These are phyloP conservation scores for Blumeria graminis DNA, from an alignment of 2,329 filamentous ascomycete genomes.

Conservation along the genomic window DNA sequence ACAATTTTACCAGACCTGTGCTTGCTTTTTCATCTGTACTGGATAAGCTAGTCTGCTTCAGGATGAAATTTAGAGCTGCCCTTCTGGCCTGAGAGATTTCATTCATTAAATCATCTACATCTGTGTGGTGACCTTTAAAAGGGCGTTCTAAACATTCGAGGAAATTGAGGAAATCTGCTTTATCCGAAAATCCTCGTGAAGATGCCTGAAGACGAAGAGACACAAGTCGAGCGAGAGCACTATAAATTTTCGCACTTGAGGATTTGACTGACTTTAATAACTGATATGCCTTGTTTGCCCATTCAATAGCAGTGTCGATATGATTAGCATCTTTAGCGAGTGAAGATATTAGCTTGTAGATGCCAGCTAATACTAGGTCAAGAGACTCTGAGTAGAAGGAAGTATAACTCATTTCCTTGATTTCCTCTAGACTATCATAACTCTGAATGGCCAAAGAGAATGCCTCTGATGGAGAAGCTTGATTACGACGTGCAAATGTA, in stretches of 20 bases:
- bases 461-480: slow-evolving; percentile 5
- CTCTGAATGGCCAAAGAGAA: slow-evolving; percentile 8
- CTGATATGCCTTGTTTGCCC: slow-evolving; percentile 23
- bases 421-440: slow-evolving; percentile 7
- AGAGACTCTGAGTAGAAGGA: slow-evolving; percentile 4
- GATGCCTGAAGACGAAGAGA: slow-evolving; percentile 26
- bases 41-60: slow-evolving; percentile 6
- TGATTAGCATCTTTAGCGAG: slow-evolving; percentile 22
- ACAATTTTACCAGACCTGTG: slow-evolving; percentile 16
- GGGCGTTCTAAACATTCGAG: slow-evolving; percentile 30
- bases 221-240: slow-evolving; percentile 29
- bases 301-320: slow-evolving; percentile 27
- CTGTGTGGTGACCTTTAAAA: slow-evolving; percentile 31
- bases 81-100: slow-evolving; percentile 31
- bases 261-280: slow-evolving; percentile 6
- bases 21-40: not conserved
- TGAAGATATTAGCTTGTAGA: slow-evolving; percentile 26
- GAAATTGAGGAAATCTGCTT: slow-evolving; percentile 23
- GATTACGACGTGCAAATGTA: slow-evolving; percentile 30
- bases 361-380: slow-evolving; percentile 7
- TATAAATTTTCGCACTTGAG: slow-evolving; percentile 18
- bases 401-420: slow-evolving; percentile 6
- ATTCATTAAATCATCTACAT: slow-evolving; percentile 35
- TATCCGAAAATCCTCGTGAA: slow-evolving; percentile 17
- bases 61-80: slow-evolving; percentile 25